Base-by-base conservation (phyloP, 179 eudicot genomes). In the Silene noctiflora region DNA sequence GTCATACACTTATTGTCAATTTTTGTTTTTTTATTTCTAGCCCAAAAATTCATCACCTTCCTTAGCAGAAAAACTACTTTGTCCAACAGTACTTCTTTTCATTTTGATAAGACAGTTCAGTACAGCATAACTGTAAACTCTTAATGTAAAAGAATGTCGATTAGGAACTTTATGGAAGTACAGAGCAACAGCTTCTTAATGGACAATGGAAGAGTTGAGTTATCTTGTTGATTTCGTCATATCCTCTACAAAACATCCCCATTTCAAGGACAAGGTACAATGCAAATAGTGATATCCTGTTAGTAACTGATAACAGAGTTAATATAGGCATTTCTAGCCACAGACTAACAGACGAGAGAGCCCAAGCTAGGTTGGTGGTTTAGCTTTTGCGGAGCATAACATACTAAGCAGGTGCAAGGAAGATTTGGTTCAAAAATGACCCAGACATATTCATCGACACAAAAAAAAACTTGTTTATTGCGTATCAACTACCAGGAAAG, bases 11-110 rank as follows among this genome's bases (percentile, higher is more conserved):
- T 42, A 8, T 42, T 29, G n/a, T 22, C 33, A 6, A n/a, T 53
- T 25, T 25, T 14, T 24, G 42, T 27, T 14, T 53, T 29, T 55
- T 6, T 4, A 19, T 31, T 72, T 8, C 16, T 42, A 48, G 10
- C 24, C 16, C 39, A 27, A 55, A 31, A 72, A 55, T 9, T 53
- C 35, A 1, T n/a, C 75, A 55, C 65, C 75, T 72, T 72, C 65
- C 46, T 29, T 42, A 7, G 44, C 20, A 17, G 4, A 16, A 0
- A 29, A 31, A 17, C 21, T 5, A 25, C 12, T 17, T 5, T 31
- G 19, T 29, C 19, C 69, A 29, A 29, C 69, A 16, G 48, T 42
- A 42, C 5, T 42, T 42, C 12, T 42, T 42, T 42, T 42, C 48
- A 42, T 33, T 66, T 7, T 66, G 3, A 29, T 25, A 29, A 33